Evolutionary conservation across 306 rosid genomes (phyloP).

Genomic region (Abrus pulchellus): DNA sequence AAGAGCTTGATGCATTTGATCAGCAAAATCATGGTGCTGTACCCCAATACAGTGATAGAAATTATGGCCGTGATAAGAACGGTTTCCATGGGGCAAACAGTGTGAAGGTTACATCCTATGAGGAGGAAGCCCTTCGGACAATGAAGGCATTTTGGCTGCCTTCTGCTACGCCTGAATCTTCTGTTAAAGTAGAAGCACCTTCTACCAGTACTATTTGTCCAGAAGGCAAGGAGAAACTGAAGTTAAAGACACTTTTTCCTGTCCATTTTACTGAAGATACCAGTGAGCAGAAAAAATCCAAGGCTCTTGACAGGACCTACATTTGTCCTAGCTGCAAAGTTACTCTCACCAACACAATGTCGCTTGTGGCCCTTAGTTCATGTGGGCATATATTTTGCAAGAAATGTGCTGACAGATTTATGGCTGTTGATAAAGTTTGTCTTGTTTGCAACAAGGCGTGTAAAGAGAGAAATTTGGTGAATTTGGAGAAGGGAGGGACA

Average conservation of each 20-base stretch:
- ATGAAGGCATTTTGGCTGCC: conserved; percentile 99
- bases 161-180: conserved; percentile 91
- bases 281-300: conserved; percentile 56
- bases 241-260: conserved; percentile 85
- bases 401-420: conserved; percentile 90
- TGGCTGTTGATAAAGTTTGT: conserved; percentile 91
- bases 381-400: too few relatives aligned
- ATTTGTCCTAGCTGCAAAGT: conserved; percentile 97
- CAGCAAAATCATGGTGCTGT: conserved; percentile 98
- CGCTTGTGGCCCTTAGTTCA: conserved; percentile 78
- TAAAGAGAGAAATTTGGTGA: conserved; percentile 83
- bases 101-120: conserved; percentile 97
- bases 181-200: conserved; percentile 84
- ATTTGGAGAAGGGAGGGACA: conserved; percentile 88
- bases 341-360: conserved; percentile 71
- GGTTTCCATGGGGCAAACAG: conserved; percentile 98
- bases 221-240: conserved; percentile 88
- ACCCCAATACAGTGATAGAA: conserved; percentile 86
- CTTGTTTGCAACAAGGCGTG: conserved; percentile 88
- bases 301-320: conserved; percentile 62
- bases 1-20: conserved; percentile 96
- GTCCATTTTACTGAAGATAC: conserved; percentile 69
- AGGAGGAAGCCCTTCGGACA: conserved; percentile 97
- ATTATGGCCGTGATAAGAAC: conserved; percentile 73
- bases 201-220: conserved; percentile 81